Conservation (phyloP, 2,329 filamentous ascomycete species). For the Neofusicoccum laricinum region DNA sequence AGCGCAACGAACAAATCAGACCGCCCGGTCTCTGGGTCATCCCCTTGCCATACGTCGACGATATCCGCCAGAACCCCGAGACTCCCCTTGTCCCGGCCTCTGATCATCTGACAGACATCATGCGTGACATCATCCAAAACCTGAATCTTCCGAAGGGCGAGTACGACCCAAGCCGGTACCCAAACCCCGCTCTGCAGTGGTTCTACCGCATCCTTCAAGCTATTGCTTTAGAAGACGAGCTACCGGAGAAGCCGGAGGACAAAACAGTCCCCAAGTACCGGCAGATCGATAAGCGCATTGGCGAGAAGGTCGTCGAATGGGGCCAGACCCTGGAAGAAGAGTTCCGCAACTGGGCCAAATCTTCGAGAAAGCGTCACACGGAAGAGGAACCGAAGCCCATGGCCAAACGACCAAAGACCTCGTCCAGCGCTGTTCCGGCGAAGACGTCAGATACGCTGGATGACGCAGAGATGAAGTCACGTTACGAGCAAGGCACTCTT, state of each 20-base stretch:
- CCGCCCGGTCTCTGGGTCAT: slow-evolving; percentile 88
- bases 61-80: slow-evolving; percentile 73
- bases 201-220: slow-evolving; percentile 94
- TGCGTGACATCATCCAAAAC: slow-evolving; percentile 80
- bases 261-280: slow-evolving; percentile 79
- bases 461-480: slow-evolving; percentile 39
- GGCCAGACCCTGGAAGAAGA: slow-evolving; percentile 64
- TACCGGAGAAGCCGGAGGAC: slow-evolving; percentile 72
- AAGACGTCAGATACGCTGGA: slow-evolving; percentile 35
- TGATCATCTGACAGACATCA: slow-evolving; percentile 71
- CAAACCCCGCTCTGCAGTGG: slow-evolving; percentile 90
- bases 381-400: slow-evolving; percentile 21
- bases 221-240: slow-evolving; percentile 85
- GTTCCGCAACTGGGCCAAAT: slow-evolving; percentile 40
- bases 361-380: slow-evolving; percentile 33
- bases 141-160: slow-evolving; percentile 80
- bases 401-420: slow-evolving; percentile 47
- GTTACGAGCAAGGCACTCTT: slow-evolving; percentile 44
- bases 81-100: slow-evolving; percentile 49
- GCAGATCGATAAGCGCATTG: slow-evolving; percentile 86
- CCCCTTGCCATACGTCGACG: slow-evolving; percentile 84
- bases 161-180: slow-evolving; percentile 84
- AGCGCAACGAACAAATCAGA: slow-evolving; percentile 64
- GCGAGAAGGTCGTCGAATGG: slow-evolving; percentile 76
- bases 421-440: slow-evolving; percentile 23